These are phyloP conservation scores for Backusella luteola DNA, from an alignment of 192 early-diverging fungal genomes.

Conservation along the genomic window DNA sequence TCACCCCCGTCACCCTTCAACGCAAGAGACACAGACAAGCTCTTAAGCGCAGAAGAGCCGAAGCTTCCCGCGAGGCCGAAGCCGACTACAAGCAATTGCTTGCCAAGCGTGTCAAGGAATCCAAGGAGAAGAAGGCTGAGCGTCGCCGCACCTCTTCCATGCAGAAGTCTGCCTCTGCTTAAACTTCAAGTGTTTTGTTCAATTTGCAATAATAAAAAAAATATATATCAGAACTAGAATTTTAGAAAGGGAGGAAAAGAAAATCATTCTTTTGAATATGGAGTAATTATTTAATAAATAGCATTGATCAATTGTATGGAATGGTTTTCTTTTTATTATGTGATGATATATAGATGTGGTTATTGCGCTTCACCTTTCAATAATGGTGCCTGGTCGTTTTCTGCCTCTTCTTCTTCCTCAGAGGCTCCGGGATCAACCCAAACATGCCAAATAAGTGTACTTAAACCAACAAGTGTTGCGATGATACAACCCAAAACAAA, in stretches of 20 bases:
- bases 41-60: constrained; percentile 83
- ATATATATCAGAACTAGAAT: too few species aligned
- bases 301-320: too few species aligned
- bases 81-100: constrained; percentile 85
- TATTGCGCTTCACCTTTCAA: not conserved
- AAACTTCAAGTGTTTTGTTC: constrained; percentile 7
- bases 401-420: not conserved
- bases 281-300: too few species aligned
- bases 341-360: too few species aligned
- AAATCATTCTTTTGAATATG: too few species aligned
- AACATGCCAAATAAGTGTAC: constrained; percentile 75
- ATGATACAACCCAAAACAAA: constrained; percentile 74
- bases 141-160: constrained; percentile 71
- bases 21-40: constrained; percentile 88
- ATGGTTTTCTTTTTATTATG: too few species aligned
- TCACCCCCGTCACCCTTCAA: constrained; percentile 96
- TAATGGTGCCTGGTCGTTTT: not conserved
- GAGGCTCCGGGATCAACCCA: constrained; percentile 12
- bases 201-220: constrained; percentile 1
- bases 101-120: constrained; percentile 92
- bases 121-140: constrained; percentile 83
- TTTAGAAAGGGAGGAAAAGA: too few species aligned
- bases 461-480: constrained; percentile 71
- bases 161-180: constrained; percentile 51
- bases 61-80: constrained; percentile 78